These are phyloP conservation scores for Leccinum ochraceum DNA, from an alignment of 768 basidiomycete genomes.

Conservation along the genomic window DNA sequence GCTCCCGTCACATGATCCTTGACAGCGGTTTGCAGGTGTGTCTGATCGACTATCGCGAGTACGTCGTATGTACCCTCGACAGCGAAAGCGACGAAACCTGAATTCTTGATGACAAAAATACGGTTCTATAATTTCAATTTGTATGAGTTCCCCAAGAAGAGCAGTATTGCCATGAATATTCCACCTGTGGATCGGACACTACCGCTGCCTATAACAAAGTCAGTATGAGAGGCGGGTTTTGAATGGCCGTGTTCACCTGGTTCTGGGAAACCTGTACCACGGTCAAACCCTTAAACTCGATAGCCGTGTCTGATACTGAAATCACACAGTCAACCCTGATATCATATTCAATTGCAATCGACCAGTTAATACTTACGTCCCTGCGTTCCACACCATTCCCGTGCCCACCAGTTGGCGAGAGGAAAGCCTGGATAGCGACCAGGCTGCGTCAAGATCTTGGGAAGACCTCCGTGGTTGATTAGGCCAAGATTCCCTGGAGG, in stretches of 20 bases:
- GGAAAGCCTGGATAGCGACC: constrained; percentile 80
- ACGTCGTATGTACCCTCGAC: constrained; percentile 77
- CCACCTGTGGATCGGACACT: constrained; percentile 67
- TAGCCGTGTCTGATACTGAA: constrained; percentile 78
- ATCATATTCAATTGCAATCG: neutral
- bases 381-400: constrained; percentile 66
- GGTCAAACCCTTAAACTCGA: constrained; percentile 77
- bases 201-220: constrained; percentile 51
- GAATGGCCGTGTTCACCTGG: constrained; percentile 39
- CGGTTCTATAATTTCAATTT: constrained; percentile 45
- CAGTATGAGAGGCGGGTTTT: neutral
- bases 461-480: constrained; percentile 80
- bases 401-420: constrained; percentile 83
- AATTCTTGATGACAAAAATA: constrained; percentile 78
- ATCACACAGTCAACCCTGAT: neutral
- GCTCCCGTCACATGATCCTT: constrained; percentile 63
- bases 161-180: neutral
- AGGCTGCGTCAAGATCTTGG: constrained; percentile 71
- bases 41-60: constrained; percentile 82
- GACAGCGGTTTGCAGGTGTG: constrained; percentile 63
- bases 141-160: neutral
- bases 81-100: constrained; percentile 77
- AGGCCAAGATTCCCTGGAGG: constrained; percentile 71
- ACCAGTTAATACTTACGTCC: constrained; percentile 49
- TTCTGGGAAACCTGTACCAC: constrained; percentile 90